Evolutionary conservation across 2,329 filamentous ascomycete genomes (phyloP), one percentile per base, ranked within the genome.

Genomic region (Botrytis byssoidea): DNA sequence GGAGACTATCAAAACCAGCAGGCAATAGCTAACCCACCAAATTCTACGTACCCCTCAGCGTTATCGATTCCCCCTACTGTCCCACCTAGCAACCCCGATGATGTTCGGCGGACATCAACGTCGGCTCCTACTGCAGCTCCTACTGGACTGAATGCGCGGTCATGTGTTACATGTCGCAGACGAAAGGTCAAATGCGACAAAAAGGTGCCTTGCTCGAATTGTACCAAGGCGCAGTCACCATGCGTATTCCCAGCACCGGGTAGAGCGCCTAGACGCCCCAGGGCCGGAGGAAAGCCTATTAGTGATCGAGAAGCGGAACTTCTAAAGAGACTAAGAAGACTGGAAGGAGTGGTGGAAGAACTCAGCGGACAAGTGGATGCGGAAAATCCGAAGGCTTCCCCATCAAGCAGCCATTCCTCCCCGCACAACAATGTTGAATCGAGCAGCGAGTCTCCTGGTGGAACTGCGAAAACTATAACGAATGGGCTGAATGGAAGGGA

Each of bases 101-200:
- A 75, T 35, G 71, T 73, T 35, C 73, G 69, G 64, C 76, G 73
- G 51, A 65, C 69, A 32, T 74, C 76, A 14, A 59, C 74, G 42
- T 51, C 71, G 40, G 69, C 74, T 63, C 75, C 78, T 29, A 61
- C 73, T 59, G 37, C 72, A 48, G 70, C 74, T 63, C 76, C 78
- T 32, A 77, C 78, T 69, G 78, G 77, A 37, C 73, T 81, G 8
- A 78, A 79, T 73, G 74, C 78, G 40, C 76, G 80, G 40, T 80
- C 78, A 40, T 88, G 86, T 76, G 84, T 87, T 25, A 88, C 86
- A 42, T 88, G 86, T 78, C 81, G 87, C 18, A 84, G 85, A 63
- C 84, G 90, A 75, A 92, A 93, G 82, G 92, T 94, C 72, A 91
- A 91, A 79, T 94, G 92, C 85, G 91, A 94, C 84, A 94, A 94